phyloP scores from a whole-genome alignment of 805 yeast species.

The Saturnispora hagleri region DNA sequence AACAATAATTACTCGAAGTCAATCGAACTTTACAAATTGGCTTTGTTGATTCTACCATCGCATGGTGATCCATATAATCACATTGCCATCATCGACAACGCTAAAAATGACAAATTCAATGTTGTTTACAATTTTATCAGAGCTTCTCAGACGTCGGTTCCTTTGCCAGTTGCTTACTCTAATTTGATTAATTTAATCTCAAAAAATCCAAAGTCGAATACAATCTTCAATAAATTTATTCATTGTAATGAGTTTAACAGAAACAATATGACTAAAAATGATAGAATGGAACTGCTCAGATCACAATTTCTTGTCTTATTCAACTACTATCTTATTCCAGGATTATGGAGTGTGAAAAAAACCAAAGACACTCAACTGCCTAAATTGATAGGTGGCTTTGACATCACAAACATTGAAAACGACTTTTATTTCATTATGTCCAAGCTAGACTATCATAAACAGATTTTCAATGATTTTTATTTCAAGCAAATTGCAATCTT shows the following conservation, averaged over 20 bases:
- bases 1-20: conserved; percentile 37
- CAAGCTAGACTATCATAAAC: conserved; percentile 26
- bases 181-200: conserved; percentile 34
- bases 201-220: conserved; percentile 27
- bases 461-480: conserved; percentile 26
- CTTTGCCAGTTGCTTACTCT: conserved; percentile 36
- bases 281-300: conserved; percentile 25
- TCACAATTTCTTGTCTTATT: conserved; percentile 25
- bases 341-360: conserved; percentile 26
- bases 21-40: conserved; percentile 38
- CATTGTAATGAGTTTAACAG: conserved; percentile 19
- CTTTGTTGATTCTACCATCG: conserved; percentile 53
- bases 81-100: conserved; percentile 46
- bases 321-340: conserved; percentile 34
- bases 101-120: conserved; percentile 36
- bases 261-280: conserved; percentile 26
- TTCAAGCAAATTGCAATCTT: conserved; percentile 31
- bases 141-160: conserved; percentile 45
- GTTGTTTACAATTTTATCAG: conserved; percentile 48
- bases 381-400: conserved; percentile 15
- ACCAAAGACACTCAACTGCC: background rate
- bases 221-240: conserved; percentile 23
- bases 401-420: conserved; percentile 23
- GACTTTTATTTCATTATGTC: conserved; percentile 25
- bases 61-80: conserved; percentile 60